Evolutionary conservation across 768 basidiomycete species (phyloP).

Genomic region (Mycena alexandri): DNA sequence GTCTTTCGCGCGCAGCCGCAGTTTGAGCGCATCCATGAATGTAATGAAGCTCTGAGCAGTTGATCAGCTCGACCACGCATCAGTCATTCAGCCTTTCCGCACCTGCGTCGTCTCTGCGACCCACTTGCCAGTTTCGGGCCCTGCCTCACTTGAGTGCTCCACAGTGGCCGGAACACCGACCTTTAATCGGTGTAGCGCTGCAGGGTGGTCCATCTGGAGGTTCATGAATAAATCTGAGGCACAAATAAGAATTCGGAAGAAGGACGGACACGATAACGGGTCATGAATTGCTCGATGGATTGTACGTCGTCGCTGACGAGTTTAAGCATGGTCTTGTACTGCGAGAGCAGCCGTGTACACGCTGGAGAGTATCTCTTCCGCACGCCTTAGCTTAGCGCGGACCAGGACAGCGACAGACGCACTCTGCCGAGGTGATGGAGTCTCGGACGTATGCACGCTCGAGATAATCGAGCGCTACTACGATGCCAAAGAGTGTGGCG

Average conservation of each 20-base stretch:
- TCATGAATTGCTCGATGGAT: constrained; percentile 92
- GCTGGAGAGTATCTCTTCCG: constrained; percentile 93
- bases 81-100: constrained; percentile 18
- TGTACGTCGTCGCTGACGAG: constrained; percentile 92
- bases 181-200: constrained; percentile 89
- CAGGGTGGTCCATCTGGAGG: constrained; percentile 90
- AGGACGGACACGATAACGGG: constrained; percentile 74
- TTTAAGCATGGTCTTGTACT: constrained; percentile 98
- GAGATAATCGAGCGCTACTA: constrained; percentile 92
- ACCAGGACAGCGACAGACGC: constrained; percentile 50
- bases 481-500: constrained; percentile 91
- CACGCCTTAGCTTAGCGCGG: constrained; percentile 48
- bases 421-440: constrained; percentile 92
- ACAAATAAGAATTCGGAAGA: background rate
- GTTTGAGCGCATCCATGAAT: constrained; percentile 96
- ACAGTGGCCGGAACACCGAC: constrained; percentile 97
- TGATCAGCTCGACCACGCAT: constrained; percentile 6
- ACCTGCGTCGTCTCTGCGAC: constrained; percentile 98
- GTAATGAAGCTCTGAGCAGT: constrained; percentile 91
- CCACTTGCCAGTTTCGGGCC: constrained; percentile 95
- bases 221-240: background rate
- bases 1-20: constrained; percentile 95
- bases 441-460: constrained; percentile 97
- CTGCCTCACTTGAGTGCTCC: constrained; percentile 93
- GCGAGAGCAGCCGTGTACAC: constrained; percentile 92